A percentile compares a stretch with the other conserved stretches of the same genome.
These are phyloP conservation scores for Mollisiaceae sp. DNA, from an alignment of 2,329 filamentous ascomycete species.

Conservation along the genomic window DNA sequence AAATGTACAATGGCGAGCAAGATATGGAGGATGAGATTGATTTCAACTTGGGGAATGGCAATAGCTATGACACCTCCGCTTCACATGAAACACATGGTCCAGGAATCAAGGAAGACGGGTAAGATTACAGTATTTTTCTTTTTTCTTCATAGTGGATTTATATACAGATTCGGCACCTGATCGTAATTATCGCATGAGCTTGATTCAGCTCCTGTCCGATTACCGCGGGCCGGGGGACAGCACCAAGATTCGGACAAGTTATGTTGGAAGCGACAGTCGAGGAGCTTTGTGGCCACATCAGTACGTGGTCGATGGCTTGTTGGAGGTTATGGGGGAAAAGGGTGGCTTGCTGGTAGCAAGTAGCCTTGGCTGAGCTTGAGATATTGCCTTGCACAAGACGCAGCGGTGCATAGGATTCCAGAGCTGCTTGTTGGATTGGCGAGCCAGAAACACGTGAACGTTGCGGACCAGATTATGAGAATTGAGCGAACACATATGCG, in stretches of 20 bases:
- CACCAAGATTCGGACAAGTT: background rate
- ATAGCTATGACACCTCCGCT: constrained; percentile 38
- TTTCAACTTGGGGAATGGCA: constrained; percentile 57
- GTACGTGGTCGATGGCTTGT: background rate
- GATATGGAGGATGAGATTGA: constrained; percentile 64
- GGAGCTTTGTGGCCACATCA: background rate
- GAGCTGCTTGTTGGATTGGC: background rate
- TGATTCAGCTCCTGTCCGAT: background rate
- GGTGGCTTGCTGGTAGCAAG: background rate
- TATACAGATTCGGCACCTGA: constrained; percentile 23
- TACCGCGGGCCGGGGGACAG: background rate
- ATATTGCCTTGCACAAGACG: background rate
- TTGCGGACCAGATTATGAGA: constrained; percentile 15
- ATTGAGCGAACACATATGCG: constrained; percentile 15
- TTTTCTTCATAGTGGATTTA: constrained; percentile 15
- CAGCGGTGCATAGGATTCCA: background rate
- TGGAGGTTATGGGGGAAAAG: background rate
- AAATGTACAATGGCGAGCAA: constrained; percentile 50
- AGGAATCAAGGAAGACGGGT: constrained; percentile 91
- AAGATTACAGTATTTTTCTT: constrained; percentile 56
- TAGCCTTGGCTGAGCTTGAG: background rate
- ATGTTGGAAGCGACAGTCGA: background rate
- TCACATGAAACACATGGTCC: constrained; percentile 55
- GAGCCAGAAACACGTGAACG: constrained; percentile 7
- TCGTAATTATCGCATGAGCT: constrained; percentile 19